Conservation (phyloP, 78 protist genomes). For the Monosiga brevicollis region DNA sequence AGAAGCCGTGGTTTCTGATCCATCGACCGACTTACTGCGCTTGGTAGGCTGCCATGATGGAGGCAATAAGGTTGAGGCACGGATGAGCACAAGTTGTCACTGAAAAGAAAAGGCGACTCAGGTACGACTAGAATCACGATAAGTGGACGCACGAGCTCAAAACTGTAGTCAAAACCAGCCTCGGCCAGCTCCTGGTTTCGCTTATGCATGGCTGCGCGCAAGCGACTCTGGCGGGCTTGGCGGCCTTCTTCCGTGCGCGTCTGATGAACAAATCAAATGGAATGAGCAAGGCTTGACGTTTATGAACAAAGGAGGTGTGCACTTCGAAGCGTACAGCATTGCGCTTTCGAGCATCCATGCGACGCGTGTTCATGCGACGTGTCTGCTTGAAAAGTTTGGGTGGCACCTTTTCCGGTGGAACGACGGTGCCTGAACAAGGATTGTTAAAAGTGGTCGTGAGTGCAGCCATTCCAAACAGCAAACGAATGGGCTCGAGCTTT, state of each 20-base stretch:
- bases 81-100: too few species aligned
- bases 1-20: too few species aligned
- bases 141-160: not conserved
- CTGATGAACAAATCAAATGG: not conserved
- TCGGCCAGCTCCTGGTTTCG: not conserved
- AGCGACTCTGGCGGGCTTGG: not conserved
- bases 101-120: too few species aligned
- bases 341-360: not conserved
- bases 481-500: not conserved
- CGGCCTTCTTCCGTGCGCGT: not conserved
- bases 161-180: not conserved
- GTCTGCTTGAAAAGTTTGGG: not conserved
- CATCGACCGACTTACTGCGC: too few species aligned
- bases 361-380: not conserved
- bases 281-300: not conserved
- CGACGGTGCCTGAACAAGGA: not conserved
- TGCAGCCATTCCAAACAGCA: not conserved
- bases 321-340: not conserved
- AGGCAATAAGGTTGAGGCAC: too few species aligned
- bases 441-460: too few species aligned
- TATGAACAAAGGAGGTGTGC: not conserved
- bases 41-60: too few species aligned
- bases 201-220: not conserved
- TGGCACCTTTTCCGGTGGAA: not conserved
- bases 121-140: too few species aligned